Evolutionary conservation across 371 early-diverging fungal genomes (phyloP).

Genomic region (Haplosporangium sp.): DNA sequence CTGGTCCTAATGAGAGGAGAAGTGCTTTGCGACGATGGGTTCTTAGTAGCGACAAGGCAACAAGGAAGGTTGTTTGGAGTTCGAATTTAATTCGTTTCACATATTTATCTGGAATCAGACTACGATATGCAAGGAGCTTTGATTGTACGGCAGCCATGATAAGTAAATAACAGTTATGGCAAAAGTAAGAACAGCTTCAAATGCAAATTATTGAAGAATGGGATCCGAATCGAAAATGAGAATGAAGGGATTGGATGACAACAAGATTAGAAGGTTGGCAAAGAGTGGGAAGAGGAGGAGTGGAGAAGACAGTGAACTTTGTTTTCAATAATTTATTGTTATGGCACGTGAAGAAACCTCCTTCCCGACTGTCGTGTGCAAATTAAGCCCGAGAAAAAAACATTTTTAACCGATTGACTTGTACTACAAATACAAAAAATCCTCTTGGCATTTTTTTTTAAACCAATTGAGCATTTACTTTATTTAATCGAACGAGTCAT

Average conservation of each 20-base stretch:
- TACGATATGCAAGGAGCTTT: constrained; percentile 24
- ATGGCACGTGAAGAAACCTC: constrained; percentile 3
- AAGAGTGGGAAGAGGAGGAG: constrained; percentile 2
- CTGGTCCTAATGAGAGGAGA: constrained; percentile 37
- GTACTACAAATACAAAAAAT: background rate
- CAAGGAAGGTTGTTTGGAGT: constrained; percentile 58
- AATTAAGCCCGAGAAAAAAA: background rate
- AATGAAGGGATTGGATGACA: background rate
- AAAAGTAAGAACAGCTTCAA: background rate
- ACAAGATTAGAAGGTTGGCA: background rate
- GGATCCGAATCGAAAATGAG: background rate
- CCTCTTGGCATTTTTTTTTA: background rate
- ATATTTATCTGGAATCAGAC: constrained; percentile 35
- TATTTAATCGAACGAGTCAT: constrained; percentile 1
- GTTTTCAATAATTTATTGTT: background rate
- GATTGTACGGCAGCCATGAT: constrained; percentile 37
- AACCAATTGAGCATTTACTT: background rate
- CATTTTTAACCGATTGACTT: constrained; percentile 1
- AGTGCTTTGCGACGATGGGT: constrained; percentile 51
- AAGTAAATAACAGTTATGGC: background rate
- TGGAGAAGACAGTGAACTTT: background rate
- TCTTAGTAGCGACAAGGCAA: constrained; percentile 58
- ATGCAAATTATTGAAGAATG: background rate
- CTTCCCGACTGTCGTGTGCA: background rate
- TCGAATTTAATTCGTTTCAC: constrained; percentile 32